Conservation (phyloP, 108 stramenopile species). For the Discostella stelligeroides region DNA sequence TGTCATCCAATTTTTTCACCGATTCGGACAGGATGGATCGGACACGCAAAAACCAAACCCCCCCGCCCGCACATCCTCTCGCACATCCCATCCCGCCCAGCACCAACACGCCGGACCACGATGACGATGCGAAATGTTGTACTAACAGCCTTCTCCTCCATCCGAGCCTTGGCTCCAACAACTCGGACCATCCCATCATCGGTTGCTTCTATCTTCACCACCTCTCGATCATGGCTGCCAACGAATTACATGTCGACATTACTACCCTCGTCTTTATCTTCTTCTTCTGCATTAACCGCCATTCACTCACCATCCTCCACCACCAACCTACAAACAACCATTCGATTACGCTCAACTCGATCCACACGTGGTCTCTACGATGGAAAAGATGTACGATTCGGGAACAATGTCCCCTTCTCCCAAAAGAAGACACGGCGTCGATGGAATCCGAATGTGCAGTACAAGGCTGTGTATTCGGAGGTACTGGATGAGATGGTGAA, state of each 20-base stretch:
- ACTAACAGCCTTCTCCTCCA: conserved; percentile 5
- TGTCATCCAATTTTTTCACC: no score
- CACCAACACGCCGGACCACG: neutral
- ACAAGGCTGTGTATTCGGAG: conserved; percentile 78
- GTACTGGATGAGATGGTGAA: conserved; percentile 80
- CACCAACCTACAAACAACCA: neutral
- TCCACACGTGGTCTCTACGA: conserved; percentile 83
- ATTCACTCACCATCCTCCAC: neutral
- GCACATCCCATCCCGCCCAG: no score
- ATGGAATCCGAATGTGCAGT: conserved; percentile 83
- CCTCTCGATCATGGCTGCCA: neutral
- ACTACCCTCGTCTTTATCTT: neutral
- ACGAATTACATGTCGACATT: neutral
- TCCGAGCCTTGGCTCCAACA: conserved; percentile 2
- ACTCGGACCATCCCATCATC: neutral
- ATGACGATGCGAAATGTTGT: neutral
- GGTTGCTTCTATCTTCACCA: neutral
- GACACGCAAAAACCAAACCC: no score
- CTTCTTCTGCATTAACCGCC: neutral
- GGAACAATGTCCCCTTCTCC: conserved; percentile 80
- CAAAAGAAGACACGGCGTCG: conserved; percentile 74
- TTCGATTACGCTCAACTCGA: conserved; percentile 71
- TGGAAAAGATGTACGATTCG: conserved; percentile 77
- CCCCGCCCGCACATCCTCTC: no score
- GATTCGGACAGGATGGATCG: no score